A percentile compares a stretch with the other conserved stretches of the same genome.
Evolutionary conservation across 176 grass and related monocot genomes (phyloP).

Genomic region (Luzula sylvatica): DNA sequence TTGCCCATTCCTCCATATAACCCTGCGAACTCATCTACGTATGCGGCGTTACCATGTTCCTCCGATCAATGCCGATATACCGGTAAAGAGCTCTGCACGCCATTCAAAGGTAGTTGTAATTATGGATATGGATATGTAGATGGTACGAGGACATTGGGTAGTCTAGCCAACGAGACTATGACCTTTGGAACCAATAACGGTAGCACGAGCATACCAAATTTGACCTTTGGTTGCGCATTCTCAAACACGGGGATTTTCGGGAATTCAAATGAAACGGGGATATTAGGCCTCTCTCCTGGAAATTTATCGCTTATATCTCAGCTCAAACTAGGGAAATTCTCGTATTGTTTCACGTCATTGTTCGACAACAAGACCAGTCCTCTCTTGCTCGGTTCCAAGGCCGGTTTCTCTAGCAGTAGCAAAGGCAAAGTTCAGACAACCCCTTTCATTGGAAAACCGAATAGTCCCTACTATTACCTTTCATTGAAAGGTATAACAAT

Average conservation of each 20-base stretch:
- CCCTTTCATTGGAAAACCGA: constrained; percentile 1
- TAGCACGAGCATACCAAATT: background rate
- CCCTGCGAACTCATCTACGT: constrained; percentile 10
- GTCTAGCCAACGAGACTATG: constrained; percentile 29
- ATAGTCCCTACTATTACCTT: constrained; percentile 21
- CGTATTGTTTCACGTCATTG: constrained; percentile 45
- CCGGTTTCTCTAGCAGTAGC: constrained; percentile 1
- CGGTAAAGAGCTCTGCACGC: background rate
- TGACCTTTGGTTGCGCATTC: constrained; percentile 38
- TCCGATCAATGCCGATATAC: constrained; percentile 1
- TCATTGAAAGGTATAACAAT: constrained; percentile 33
- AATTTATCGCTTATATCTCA: constrained; percentile 41
- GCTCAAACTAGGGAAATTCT: constrained; percentile 38
- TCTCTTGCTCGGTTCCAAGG: constrained; percentile 34
- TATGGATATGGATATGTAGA: constrained; percentile 31
- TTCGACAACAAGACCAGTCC: constrained; percentile 23
- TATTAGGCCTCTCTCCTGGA: constrained; percentile 50
- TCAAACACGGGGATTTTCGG: background rate
- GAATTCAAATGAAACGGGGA: constrained; percentile 26
- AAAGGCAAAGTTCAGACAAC: constrained; percentile 23
- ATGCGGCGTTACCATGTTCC: constrained; percentile 3
- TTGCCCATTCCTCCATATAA: constrained; percentile 16
- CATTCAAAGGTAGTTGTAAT: constrained; percentile 9
- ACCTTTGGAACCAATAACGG: too few species aligned
- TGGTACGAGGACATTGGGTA: constrained; percentile 8